Evolutionary conservation across 164 flowering plant species (phyloP).

Genomic region (Chloranthus sessilifolius): DNA sequence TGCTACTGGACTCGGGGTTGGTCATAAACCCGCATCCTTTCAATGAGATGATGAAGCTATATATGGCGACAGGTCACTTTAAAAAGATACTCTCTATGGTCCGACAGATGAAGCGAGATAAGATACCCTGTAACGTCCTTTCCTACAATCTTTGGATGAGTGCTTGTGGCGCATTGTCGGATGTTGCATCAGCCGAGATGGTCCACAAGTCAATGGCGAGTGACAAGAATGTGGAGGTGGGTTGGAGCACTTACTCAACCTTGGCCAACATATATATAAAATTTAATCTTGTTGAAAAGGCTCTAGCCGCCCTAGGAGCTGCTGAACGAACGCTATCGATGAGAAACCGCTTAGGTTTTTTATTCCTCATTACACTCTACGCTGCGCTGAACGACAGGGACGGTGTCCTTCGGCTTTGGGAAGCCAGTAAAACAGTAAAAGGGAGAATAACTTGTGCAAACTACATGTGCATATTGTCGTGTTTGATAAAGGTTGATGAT

Average conservation of each 20-base stretch:
- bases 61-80: constrained; percentile 32
- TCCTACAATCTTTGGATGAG: constrained; percentile 65
- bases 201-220: constrained; percentile 41
- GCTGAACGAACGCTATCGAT: constrained; percentile 48
- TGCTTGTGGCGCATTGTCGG: constrained; percentile 32
- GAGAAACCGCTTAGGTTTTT: constrained; percentile 34
- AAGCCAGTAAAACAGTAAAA: constrained; percentile 36
- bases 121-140: constrained; percentile 37
- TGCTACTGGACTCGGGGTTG: constrained; percentile 36
- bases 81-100: constrained; percentile 37
- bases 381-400: constrained; percentile 36
- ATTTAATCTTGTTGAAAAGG: constrained; percentile 32
- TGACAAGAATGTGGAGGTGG: constrained; percentile 37
- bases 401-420: constrained; percentile 51
- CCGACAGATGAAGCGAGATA: constrained; percentile 42
- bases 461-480: constrained; percentile 39
- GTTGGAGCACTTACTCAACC: constrained; percentile 49
- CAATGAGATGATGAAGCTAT: constrained; percentile 65
- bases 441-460: constrained; percentile 43
- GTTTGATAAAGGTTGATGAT: constrained; percentile 54
- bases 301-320: constrained; percentile 24
- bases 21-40: constrained; percentile 35
- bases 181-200: constrained; percentile 30
- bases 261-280: constrained; percentile 41
- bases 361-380: constrained; percentile 50